Evolutionary conservation across 1,284 basidiomycete genomes (phyloP).

Genomic region (Tilletia setariae): DNA sequence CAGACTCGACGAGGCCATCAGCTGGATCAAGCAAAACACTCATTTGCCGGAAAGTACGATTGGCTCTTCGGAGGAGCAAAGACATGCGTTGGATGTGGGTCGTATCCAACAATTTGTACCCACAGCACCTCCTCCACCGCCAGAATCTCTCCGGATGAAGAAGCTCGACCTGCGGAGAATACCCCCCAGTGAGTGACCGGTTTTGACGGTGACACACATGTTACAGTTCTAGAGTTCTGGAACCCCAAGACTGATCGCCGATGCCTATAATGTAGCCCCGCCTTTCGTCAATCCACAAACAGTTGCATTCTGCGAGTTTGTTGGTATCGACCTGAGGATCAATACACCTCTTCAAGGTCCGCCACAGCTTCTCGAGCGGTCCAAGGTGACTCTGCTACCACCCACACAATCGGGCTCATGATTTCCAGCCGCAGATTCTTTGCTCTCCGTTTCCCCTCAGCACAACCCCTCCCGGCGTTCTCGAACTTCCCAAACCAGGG

Average conservation of each 20-base stretch:
- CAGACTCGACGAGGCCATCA: slow-evolving; percentile 55
- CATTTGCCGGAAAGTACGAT: slow-evolving; percentile 54
- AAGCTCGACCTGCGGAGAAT: slow-evolving; percentile 6
- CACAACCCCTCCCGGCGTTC: no score
- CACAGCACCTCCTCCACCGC: slow-evolving; percentile 33
- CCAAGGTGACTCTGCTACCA: neutral
- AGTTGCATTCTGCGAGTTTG: slow-evolving; percentile 73
- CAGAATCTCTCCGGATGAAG: slow-evolving; percentile 14
- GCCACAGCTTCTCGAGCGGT: neutral
- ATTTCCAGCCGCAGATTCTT: no score
- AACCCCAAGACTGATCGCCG: no score
- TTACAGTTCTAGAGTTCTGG: no score
- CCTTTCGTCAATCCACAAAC: slow-evolving; percentile 90
- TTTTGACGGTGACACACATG: no score
- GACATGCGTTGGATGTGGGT: slow-evolving; percentile 24
- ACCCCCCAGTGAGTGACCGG: slow-evolving; percentile 3
- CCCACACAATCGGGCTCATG: no score
- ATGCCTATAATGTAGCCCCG: slow-evolving; percentile 63
- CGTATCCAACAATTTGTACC: slow-evolving; percentile 35
- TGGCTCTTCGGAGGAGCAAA: slow-evolving; percentile 38
- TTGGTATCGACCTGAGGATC: slow-evolving; percentile 76
- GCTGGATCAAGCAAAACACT: slow-evolving; percentile 56
- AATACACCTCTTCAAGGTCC: slow-evolving; percentile 57
- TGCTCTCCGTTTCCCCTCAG: no score
- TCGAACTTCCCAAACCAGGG: no score